Percentiles rank a stretch among this genome's conserved stretches.
These are phyloP conservation scores for Venturia aucupariae DNA, from an alignment of 2,329 filamentous ascomycete genomes.

Conservation along the genomic window DNA sequence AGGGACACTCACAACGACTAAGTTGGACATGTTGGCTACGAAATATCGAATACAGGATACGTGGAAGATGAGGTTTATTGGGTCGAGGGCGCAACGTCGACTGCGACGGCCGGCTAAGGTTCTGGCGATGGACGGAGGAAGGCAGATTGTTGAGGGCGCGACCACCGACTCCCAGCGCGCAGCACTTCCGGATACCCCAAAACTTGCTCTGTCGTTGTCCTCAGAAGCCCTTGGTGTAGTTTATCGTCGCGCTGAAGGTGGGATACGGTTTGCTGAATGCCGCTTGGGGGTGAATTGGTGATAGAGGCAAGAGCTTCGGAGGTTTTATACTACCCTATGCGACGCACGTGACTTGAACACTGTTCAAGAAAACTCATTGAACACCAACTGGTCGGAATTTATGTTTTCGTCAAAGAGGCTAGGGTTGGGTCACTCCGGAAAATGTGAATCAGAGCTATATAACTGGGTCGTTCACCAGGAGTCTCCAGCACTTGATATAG, in stretches of 20 bases:
- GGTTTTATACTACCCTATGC: not conserved
- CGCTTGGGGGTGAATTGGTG: not conserved
- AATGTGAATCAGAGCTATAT: not conserved
- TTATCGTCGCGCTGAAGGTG: not conserved
- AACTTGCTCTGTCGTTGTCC: not conserved
- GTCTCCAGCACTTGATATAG: not conserved
- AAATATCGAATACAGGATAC: not conserved
- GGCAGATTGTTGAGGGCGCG: not conserved
- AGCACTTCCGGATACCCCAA: not conserved
- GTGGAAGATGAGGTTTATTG: not conserved
- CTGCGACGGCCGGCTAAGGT: not conserved
- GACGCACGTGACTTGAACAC: not conserved
- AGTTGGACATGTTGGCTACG: conserved; percentile 13
- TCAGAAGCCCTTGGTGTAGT: not conserved
- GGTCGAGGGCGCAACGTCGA: not conserved
- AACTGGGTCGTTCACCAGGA: not conserved
- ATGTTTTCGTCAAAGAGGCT: not conserved
- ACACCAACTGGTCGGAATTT: not conserved
- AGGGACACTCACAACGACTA: conserved; percentile 13
- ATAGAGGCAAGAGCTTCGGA: not conserved
- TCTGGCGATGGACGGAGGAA: not conserved
- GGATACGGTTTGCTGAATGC: not conserved
- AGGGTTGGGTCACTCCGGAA: not conserved
- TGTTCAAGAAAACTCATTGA: not conserved
- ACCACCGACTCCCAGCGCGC: not conserved